Conservation (phyloP, 108 stramenopile genomes). For the Skeletonema grethae region DNA sequence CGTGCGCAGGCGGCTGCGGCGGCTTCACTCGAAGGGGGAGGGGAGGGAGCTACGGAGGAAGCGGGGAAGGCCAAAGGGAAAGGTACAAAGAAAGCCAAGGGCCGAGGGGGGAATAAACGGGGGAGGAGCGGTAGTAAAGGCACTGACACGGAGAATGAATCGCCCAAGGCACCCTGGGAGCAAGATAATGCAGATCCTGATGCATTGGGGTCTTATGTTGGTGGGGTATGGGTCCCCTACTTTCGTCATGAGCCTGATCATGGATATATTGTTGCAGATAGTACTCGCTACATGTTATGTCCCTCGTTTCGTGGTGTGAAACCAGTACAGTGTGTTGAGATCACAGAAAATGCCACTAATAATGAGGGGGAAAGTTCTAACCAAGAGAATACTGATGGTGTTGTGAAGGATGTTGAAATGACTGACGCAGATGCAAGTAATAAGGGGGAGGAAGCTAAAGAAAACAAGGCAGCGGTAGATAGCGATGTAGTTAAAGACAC, state of each 20-base stretch:
- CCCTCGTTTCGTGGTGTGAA: conserved; percentile 52
- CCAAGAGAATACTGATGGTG: conserved; percentile 6
- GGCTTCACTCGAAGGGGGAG: not conserved
- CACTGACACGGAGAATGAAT: not conserved
- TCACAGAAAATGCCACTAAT: conserved; percentile 10
- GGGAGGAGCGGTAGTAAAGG: not conserved
- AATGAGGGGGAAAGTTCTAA: conserved; percentile 1
- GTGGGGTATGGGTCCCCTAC: conserved; percentile 44
- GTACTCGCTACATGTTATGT: conserved; percentile 77
- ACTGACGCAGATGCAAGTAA: not conserved
- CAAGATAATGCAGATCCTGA: conserved; percentile 49
- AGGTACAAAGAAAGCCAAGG: conserved; percentile 19
- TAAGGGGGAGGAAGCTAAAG: not conserved
- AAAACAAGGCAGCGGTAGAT: not conserved
- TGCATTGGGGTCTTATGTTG: conserved; percentile 33
- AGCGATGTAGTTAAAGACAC: not conserved
- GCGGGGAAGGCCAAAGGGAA: not conserved
- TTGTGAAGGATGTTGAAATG: not conserved
- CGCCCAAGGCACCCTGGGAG: conserved; percentile 33
- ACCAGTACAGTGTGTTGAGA: conserved; percentile 1
- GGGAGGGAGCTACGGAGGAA: not conserved
- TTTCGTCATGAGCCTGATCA: conserved; percentile 65
- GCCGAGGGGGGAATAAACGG: conserved; percentile 5
- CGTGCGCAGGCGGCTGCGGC: conserved; percentile 16
- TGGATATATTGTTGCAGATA: conserved; percentile 83